These are phyloP conservation scores for Xylaria venustula DNA, from an alignment of 495 filamentous ascomycete species.

Conservation along the genomic window DNA sequence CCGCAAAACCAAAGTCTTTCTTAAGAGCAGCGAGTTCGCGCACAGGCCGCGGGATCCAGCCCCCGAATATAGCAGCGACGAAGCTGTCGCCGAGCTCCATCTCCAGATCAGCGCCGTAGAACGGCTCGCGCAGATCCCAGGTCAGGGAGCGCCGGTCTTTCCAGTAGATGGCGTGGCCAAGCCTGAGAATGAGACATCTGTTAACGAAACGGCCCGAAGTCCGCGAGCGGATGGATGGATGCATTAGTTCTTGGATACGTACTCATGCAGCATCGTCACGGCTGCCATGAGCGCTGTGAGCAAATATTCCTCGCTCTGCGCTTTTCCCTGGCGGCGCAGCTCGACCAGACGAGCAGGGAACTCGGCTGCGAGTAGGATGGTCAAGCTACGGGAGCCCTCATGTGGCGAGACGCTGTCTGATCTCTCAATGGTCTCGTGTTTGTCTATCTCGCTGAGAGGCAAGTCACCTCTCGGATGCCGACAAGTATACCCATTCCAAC, in stretches of 20 bases:
- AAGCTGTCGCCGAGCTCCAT: conserved; percentile 45
- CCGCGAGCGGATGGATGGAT: too few relatives aligned
- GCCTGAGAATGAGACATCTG: conserved; percentile 18
- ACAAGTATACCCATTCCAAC: conserved; percentile 41
- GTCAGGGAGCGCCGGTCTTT: conserved; percentile 33
- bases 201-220: conserved; percentile 1
- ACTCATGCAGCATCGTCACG: conserved; percentile 42
- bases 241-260: conserved; percentile 11
- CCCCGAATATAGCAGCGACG: conserved; percentile 37
- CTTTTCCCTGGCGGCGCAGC: conserved; percentile 25
- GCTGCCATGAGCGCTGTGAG: conserved; percentile 40
- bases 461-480: conserved; percentile 29
- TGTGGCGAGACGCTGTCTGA: conserved; percentile 22
- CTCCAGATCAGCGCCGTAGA: conserved; percentile 38
- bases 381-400: conserved; percentile 20
- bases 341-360: conserved; percentile 29
- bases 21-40: conserved; percentile 1
- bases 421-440: conserved; percentile 25
- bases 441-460: conserved; percentile 23
- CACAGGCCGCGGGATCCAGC: conserved; percentile 38
- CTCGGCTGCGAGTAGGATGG: conserved; percentile 33
- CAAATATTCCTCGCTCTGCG: conserved; percentile 35
- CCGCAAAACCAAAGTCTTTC: conserved; percentile 25
- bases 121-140: conserved; percentile 34
- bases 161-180: conserved; percentile 42